Evolutionary conservation across 163 green algal genomes (phyloP), one percentile per base, ranked within the genome.

Genomic region (Dunaliella salina): DNA sequence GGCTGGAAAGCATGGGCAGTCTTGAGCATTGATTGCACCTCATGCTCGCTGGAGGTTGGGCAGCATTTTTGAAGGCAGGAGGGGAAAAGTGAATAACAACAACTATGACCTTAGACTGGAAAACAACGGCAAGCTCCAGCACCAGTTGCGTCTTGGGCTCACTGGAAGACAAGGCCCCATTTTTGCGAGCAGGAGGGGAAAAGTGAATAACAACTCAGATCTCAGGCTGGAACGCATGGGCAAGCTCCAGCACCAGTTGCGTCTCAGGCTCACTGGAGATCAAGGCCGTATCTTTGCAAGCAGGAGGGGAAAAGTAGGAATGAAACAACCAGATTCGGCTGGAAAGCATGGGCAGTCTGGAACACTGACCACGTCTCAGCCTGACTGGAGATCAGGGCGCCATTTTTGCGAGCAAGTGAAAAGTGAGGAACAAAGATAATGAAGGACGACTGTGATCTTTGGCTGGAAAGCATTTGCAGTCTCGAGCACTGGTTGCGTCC

Each of bases 261-360:
- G 91, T 82, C 17, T 87, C 22, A 20, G 87, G 88, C 33, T 91
- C 82, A 89, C 86, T 98, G 94, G 96, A 99, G 99, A 75, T 97
- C 97, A 34, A 90, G 96, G 91, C 99, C 96, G 69, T 98, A 91
- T 84, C 98, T 98, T 35, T 98, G 86, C 96, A 96, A 99, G 32
- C 30, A 78, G 20, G 24, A 24, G 20, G 20, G 63, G n/a, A n/a
- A n/a, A n/a, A n/a, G n/a, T n/a, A 79, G n/a, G 80, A 40, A 45
- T 25, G 63, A 22, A 22, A n/a, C n/a, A n/a, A n/a, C n/a, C 94
- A 22, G n/a, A n/a, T 99, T 94, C 30, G 96, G 97, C 79, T 91
- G 84, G 30, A 98, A 95, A 26, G 85, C 80, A 30, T 88, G 75
- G 0, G 40, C 40, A 50, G 8, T 8, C 40, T 50, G 4, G 8